A percentile compares a stretch with the other conserved stretches of the same genome.
These are phyloP conservation scores for Malassezia arunalokei DNA, from an alignment of 1,284 basidiomycete species.

Conservation along the genomic window DNA sequence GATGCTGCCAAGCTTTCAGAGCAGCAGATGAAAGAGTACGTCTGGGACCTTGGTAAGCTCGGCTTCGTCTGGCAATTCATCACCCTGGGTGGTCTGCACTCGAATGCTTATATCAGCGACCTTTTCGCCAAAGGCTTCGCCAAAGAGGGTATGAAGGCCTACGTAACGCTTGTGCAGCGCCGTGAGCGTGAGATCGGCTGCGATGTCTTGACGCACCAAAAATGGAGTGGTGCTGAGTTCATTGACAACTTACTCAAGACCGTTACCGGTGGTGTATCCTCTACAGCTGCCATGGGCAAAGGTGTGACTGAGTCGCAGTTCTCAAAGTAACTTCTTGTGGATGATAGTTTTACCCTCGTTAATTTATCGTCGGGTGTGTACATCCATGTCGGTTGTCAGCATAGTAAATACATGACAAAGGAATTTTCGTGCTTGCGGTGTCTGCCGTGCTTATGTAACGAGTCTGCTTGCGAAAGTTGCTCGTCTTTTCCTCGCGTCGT, in stretches of 20 bases:
- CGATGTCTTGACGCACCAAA: slow-evolving; percentile 46
- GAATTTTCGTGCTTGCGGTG: not conserved
- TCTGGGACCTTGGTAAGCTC: slow-evolving; percentile 85
- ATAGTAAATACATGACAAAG: not conserved
- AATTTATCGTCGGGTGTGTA: not conserved
- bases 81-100: slow-evolving; percentile 87
- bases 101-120: slow-evolving; percentile 92
- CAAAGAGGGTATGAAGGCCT: slow-evolving; percentile 60
- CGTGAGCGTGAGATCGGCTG: slow-evolving; percentile 50
- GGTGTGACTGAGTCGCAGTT: slow-evolving; percentile 89
- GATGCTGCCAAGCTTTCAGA: slow-evolving; percentile 57
- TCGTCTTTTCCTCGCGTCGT: too few relatives aligned
- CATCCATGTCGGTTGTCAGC: not conserved
- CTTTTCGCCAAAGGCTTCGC: slow-evolving; percentile 76
- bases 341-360: not conserved
- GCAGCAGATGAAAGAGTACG: slow-evolving; percentile 74
- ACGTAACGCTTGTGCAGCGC: slow-evolving; percentile 51
- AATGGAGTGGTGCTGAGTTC: slow-evolving; percentile 92
- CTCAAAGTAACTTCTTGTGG: slow-evolving; percentile 14
- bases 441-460: too few relatives aligned
- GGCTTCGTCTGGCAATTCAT: slow-evolving; percentile 99
- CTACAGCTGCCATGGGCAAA: slow-evolving; percentile 81
- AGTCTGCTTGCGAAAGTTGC: too few relatives aligned
- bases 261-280: slow-evolving; percentile 81
- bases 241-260: slow-evolving; percentile 84